These are phyloP conservation scores for Geum urbanum DNA, from an alignment of 306 rosid genomes.

Conservation along the genomic window DNA sequence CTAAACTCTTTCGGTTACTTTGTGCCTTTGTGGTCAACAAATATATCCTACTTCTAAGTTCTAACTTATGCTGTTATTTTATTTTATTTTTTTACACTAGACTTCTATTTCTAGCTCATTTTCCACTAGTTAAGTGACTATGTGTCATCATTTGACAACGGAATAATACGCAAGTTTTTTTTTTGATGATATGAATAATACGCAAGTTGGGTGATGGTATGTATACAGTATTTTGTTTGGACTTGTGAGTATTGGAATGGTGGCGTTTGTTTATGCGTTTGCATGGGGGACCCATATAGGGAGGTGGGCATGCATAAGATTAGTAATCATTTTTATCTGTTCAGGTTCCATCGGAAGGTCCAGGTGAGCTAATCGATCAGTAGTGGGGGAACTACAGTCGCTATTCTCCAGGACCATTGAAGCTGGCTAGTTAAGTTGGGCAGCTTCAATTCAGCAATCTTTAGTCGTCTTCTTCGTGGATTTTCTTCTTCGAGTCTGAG, in stretches of 20 bases:
- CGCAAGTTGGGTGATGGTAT: not conserved
- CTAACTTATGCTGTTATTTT: too few relatives aligned
- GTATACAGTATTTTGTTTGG: not conserved
- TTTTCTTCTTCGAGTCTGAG: constrained; percentile 3
- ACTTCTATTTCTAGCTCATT: too few relatives aligned
- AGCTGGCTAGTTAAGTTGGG: not conserved
- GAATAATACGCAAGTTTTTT: not conserved
- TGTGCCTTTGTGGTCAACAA: too few relatives aligned
- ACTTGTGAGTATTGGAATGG: not conserved
- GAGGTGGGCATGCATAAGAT: constrained; percentile 5
- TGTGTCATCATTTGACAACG: not conserved
- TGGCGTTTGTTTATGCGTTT: not conserved
- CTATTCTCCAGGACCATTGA: not conserved
- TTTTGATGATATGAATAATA: too few relatives aligned
- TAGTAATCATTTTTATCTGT: not conserved
- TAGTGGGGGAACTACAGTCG: not conserved
- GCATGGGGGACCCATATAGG: constrained; percentile 2
- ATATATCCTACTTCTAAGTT: too few relatives aligned
- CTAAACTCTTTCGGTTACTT: too few relatives aligned
- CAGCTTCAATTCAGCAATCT: not conserved
- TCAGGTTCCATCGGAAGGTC: not conserved
- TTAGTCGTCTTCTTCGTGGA: not conserved
- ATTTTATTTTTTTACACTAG: too few relatives aligned
- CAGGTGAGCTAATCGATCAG: not conserved
- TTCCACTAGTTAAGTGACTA: too few relatives aligned